phyloP scores from a whole-genome alignment of 140 eudicot species.

The Cichorium intybus region DNA sequence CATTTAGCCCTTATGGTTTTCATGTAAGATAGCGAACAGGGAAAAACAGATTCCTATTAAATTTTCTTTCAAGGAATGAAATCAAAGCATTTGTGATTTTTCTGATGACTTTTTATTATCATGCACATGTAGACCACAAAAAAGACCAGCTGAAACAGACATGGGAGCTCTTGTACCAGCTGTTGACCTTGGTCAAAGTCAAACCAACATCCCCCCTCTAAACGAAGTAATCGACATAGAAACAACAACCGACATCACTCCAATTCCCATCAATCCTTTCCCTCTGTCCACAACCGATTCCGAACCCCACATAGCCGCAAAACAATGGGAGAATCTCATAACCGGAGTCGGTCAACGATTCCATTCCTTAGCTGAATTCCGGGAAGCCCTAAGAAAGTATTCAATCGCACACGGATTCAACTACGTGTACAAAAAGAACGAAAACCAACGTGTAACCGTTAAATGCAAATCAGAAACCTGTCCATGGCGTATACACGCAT shows the following conservation, averaged over 20 bases:
- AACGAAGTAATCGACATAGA: constrained; percentile 33
- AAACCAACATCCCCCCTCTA: constrained; percentile 7
- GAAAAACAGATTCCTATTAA: not conserved
- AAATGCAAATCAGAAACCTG: constrained; percentile 44
- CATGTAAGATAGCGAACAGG: not conserved
- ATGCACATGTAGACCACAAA: constrained; percentile 23
- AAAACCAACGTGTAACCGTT: constrained; percentile 41
- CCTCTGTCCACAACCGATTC: constrained; percentile 8
- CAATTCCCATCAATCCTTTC: constrained; percentile 22
- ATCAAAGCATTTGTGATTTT: constrained; percentile 2
- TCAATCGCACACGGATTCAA: constrained; percentile 45
- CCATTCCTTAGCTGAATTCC: constrained; percentile 37
- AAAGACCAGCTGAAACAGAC: constrained; percentile 29
- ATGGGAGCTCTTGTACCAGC: constrained; percentile 11
- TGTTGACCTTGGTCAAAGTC: constrained; percentile 17
- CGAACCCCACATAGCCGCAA: constrained; percentile 26
- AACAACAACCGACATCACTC: constrained; percentile 22
- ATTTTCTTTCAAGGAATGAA: not conserved
- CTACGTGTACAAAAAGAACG: constrained; percentile 41
- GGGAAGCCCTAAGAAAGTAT: constrained; percentile 40
- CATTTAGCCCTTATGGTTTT: not conserved
- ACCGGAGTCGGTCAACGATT: constrained; percentile 48
- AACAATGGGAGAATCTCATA: constrained; percentile 40
- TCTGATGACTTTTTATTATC: constrained; percentile 6
- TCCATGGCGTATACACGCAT: constrained; percentile 43